These are phyloP conservation scores for Albifimbria verrucaria DNA, from an alignment of 2,329 filamentous ascomycete species.

Conservation along the genomic window DNA sequence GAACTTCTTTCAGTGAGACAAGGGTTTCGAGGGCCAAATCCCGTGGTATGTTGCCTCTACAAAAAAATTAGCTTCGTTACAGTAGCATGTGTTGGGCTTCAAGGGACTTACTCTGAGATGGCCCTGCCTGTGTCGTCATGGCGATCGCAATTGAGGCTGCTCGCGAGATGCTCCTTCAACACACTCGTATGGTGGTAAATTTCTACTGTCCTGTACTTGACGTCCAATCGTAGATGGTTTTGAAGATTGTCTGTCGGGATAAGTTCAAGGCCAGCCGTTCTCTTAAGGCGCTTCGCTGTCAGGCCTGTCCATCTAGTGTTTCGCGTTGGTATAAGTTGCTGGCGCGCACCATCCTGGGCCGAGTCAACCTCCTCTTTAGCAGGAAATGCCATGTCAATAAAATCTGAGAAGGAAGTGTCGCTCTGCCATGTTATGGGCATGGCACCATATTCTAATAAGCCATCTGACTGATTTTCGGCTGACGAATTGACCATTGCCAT, in stretches of 20 bases:
- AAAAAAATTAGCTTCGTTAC: not conserved
- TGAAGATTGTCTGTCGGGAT: constrained; percentile 8
- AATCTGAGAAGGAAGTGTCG: not conserved
- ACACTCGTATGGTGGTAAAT: constrained; percentile 9
- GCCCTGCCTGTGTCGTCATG: not conserved
- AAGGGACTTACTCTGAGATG: not conserved
- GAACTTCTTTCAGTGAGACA: not conserved
- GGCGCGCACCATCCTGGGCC: not conserved
- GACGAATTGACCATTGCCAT: constrained; percentile 7
- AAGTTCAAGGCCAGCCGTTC: constrained; percentile 6
- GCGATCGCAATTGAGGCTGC: not conserved
- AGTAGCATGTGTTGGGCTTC: not conserved
- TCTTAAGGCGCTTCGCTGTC: constrained; percentile 6
- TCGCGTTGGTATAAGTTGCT: not conserved
- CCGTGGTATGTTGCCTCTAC: not conserved
- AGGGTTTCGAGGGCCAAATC: constrained; percentile 4
- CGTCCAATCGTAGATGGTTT: constrained; percentile 6
- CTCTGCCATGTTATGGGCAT: constrained; percentile 3
- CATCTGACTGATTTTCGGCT: constrained; percentile 5
- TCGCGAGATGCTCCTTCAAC: constrained; percentile 4
- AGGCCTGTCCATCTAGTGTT: not conserved
- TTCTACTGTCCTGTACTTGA: constrained; percentile 3
- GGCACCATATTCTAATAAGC: constrained; percentile 4
- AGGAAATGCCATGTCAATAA: not conserved
- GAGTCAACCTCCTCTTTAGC: not conserved